Evolutionary conservation across 768 basidiomycete genomes (phyloP).

Genomic region (Russula emetica): DNA sequence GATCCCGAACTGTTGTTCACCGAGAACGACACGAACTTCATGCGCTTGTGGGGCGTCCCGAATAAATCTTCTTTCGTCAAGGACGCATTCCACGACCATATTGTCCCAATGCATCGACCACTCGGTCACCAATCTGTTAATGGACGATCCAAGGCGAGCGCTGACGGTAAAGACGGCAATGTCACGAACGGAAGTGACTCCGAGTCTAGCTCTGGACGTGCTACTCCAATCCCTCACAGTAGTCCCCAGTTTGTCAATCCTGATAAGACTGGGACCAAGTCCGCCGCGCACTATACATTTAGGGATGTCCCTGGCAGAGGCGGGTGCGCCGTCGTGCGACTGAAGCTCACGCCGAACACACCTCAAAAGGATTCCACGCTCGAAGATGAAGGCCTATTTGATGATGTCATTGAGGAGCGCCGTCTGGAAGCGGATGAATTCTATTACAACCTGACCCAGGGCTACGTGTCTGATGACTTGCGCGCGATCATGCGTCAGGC

Average conservation of each 20-base stretch:
- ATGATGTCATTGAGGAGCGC: conserved; percentile 84
- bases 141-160: conserved; percentile 22
- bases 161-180: conserved; percentile 10
- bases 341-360: conserved; percentile 81
- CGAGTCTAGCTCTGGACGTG: conserved; percentile 31
- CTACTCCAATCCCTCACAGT: conserved; percentile 50
- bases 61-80: conserved; percentile 85
- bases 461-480: conserved; percentile 86
- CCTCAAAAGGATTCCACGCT: conserved; percentile 74
- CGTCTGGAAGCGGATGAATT: conserved; percentile 96
- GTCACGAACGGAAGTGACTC: conserved; percentile 31
- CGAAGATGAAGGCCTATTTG: conserved; percentile 85
- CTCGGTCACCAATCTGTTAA: conserved; percentile 32
- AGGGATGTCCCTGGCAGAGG: conserved; percentile 81
- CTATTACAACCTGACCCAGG: conserved; percentile 73
- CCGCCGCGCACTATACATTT: conserved; percentile 89
- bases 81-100: conserved; percentile 98
- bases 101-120: conserved; percentile 82
- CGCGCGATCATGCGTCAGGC: conserved; percentile 97
- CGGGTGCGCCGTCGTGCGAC: conserved; percentile 90
- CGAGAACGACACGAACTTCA: conserved; percentile 96
- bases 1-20: conserved; percentile 89
- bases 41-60: conserved; percentile 81
- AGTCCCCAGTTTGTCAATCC: conserved; percentile 73
- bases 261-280: conserved; percentile 82